A percentile compares a stretch with the other conserved stretches of the same genome.
phyloP scores from a whole-genome alignment of 2,329 filamentous ascomycete genomes.

The Neopestalotiopsis rosae region DNA sequence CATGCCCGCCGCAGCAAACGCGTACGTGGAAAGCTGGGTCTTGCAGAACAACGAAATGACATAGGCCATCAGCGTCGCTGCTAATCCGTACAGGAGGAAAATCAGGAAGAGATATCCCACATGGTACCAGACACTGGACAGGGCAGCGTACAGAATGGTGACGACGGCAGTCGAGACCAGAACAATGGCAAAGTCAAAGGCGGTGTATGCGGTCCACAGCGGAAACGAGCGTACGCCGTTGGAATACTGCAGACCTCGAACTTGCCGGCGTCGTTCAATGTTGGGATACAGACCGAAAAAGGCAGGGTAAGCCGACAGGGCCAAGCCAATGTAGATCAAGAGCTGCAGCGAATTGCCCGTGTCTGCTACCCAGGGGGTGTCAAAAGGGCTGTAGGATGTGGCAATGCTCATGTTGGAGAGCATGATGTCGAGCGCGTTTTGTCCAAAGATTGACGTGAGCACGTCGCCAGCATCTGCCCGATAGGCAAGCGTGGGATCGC shows the following conservation, averaged over 20 bases:
- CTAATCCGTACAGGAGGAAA: slow-evolving; percentile 80
- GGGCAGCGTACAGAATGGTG: slow-evolving; percentile 70
- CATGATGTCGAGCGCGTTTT: slow-evolving; percentile 70
- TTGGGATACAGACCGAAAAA: slow-evolving; percentile 92
- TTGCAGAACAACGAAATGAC: slow-evolving; percentile 79
- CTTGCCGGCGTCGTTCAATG: slow-evolving; percentile 78
- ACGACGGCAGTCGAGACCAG: slow-evolving; percentile 69
- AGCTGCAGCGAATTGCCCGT: slow-evolving; percentile 79
- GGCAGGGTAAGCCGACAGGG: slow-evolving; percentile 78
- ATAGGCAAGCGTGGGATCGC: slow-evolving; percentile 73
- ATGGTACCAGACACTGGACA: slow-evolving; percentile 74
- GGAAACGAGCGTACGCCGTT: slow-evolving; percentile 85
- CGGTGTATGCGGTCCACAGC: slow-evolving; percentile 82
- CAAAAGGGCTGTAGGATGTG: slow-evolving; percentile 77
- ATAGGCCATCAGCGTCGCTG: slow-evolving; percentile 79
- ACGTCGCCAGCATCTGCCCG: slow-evolving; percentile 64
- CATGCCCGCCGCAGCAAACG: slow-evolving; percentile 79
- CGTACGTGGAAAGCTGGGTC: slow-evolving; percentile 84
- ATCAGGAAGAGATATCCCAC: slow-evolving; percentile 83
- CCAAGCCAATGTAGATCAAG: slow-evolving; percentile 81
- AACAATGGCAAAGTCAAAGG: slow-evolving; percentile 81
- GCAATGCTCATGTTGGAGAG: slow-evolving; percentile 72
- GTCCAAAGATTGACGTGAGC: slow-evolving; percentile 63
- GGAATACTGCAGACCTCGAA: slow-evolving; percentile 86
- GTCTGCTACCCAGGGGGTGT: slow-evolving; percentile 71